Conservation (phyloP, 768 basidiomycete species). For the Russula abietina region DNA sequence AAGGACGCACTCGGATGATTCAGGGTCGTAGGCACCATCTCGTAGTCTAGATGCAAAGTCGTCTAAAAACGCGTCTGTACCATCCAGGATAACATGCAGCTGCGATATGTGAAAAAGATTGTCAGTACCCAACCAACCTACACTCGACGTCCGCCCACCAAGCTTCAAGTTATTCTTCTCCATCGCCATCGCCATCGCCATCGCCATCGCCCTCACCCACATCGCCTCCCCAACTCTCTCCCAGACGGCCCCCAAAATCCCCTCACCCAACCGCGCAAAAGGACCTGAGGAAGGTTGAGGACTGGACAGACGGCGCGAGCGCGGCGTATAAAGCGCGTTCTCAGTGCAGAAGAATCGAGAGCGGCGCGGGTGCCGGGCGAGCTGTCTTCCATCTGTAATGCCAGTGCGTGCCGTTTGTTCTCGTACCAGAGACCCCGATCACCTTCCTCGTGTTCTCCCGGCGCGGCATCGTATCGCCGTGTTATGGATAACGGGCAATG, state of each 20-base stretch:
- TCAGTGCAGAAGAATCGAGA: slow-evolving; percentile 59
- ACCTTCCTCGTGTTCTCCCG: slow-evolving; percentile 41
- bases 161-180: too few relatives aligned
- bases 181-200: slow-evolving; percentile 40
- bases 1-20: slow-evolving; percentile 50
- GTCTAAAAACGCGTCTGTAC: slow-evolving; percentile 61
- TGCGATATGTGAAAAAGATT: slow-evolving; percentile 82
- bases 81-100: slow-evolving; percentile 66
- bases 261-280: slow-evolving; percentile 62
- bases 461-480: slow-evolving; percentile 42
- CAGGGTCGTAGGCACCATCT: slow-evolving; percentile 43
- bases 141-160: slow-evolving; percentile 64
- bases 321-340: slow-evolving; percentile 87
- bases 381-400: slow-evolving; percentile 98
- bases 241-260: slow-evolving; percentile 77
- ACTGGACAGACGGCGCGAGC: slow-evolving; percentile 66
- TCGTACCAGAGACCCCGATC: slow-evolving; percentile 56
- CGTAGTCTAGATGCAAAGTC: slow-evolving; percentile 56
- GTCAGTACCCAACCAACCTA: slow-evolving; percentile 55
- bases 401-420: slow-evolving; percentile 64
- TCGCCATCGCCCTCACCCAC: slow-evolving; percentile 29
- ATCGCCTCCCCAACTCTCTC: slow-evolving; percentile 32
- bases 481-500: slow-evolving; percentile 35
- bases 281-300: slow-evolving; percentile 56
- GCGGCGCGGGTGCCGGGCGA: slow-evolving; percentile 77